Base-by-base conservation (phyloP, 2,329 filamentous ascomycete species). In the Xylariaceae sp. region DNA sequence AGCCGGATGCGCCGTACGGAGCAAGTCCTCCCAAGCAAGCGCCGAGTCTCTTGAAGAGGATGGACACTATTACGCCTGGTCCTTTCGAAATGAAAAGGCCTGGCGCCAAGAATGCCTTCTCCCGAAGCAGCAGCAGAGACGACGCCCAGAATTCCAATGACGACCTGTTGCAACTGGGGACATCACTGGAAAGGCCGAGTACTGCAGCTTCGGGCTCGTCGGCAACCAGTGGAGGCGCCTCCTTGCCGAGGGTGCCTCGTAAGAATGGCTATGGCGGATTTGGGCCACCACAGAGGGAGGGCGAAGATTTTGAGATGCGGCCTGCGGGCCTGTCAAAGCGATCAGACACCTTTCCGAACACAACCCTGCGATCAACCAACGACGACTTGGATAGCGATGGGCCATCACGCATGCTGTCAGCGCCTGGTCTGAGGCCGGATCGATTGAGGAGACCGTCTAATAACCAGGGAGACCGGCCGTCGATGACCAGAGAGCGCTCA, bases 1-100 rank as follows among this genome's bases (percentile, higher is more conserved):
- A 64, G 23, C 33, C 42, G n/a, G 63, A 66, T 32, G 47, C 56
- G 23, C 53, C 67, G 47, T 67, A 67, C 15, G 63, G 69, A 4
- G 55, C 64, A 14, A 77, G 66, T 41, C 72, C 74, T 30, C 60
- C 58, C 42, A 64, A 59, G 39, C 52, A 56, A 31, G 44, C 45
- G 2, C 49, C 54, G 5, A 63, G 51, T 23, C 48, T 85, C 18
- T 49, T 82, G 45, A 68, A 74, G 41, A 71, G 76, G 32, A 75
- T 84, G 67, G 72, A 83, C 44, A 70, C 63, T 7, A 80, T 84
- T 49, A 68, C 75, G 2, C 75, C 80, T 1, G 80, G 77, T 0
- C 80, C 80, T 0, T 83, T 85, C 46, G 75, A 77, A 42, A 55
- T 67, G 19, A 58, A 51, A 42, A 58, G 60, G 44, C 42, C 43